Percentiles rank a stretch among this genome's conserved stretches.
These are phyloP conservation scores for Fusarium humuli DNA, from an alignment of 2,329 filamentous ascomycete genomes.

Conservation along the genomic window DNA sequence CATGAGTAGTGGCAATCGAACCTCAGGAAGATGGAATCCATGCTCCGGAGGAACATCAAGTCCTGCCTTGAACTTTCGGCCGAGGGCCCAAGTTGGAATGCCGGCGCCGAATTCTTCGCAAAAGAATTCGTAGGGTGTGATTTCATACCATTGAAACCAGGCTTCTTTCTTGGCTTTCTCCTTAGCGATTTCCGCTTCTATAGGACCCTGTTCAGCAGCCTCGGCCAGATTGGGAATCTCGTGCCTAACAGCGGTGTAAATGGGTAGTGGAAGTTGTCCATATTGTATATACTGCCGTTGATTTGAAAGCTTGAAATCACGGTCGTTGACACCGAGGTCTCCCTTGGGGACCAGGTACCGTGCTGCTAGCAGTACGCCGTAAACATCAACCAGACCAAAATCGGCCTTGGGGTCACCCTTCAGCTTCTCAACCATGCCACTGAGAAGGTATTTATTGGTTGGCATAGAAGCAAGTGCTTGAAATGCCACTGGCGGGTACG, in stretches of 20 bases:
- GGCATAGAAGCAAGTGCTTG: constrained; percentile 85
- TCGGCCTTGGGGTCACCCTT: constrained; percentile 77
- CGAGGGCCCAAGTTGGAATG: constrained; percentile 94
- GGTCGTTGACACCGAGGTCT: constrained; percentile 76
- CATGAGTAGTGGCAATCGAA: constrained; percentile 84
- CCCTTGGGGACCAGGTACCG: constrained; percentile 85
- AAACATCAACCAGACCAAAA: constrained; percentile 93
- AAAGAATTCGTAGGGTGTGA: constrained; percentile 94
- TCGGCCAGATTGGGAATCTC: constrained; percentile 80
- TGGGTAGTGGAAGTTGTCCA: constrained; percentile 87
- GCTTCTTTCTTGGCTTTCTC: constrained; percentile 72
- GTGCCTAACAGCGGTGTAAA: constrained; percentile 95
- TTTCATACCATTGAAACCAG: constrained; percentile 99
- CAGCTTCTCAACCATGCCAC: constrained; percentile 90
- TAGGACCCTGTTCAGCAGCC: constrained; percentile 42
- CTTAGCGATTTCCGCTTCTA: constrained; percentile 46
- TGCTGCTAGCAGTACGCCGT: constrained; percentile 86
- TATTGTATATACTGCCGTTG: constrained; percentile 81
- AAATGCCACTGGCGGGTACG: constrained; percentile 88
- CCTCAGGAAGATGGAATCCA: constrained; percentile 81
- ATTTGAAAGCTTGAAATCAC: constrained; percentile 91
- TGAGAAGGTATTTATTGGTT: constrained; percentile 91
- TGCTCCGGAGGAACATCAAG: constrained; percentile 63
- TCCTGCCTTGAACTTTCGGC: constrained; percentile 82
- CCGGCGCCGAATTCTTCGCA: constrained; percentile 92